These are phyloP conservation scores for Penicillium palitans DNA, from an alignment of 2,329 filamentous ascomycete genomes.

Conservation along the genomic window DNA sequence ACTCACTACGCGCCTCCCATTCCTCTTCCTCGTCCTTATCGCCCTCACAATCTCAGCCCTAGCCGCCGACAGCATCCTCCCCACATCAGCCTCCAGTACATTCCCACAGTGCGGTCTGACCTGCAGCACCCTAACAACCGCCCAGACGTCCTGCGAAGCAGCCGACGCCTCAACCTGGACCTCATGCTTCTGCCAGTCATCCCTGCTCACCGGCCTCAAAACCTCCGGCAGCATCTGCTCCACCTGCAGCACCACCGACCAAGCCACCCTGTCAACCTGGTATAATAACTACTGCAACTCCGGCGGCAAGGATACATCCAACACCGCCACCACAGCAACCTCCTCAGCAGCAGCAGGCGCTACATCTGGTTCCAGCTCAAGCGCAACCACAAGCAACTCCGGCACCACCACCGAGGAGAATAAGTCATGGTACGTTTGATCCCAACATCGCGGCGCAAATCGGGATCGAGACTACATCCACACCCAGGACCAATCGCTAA, in stretches of 20 bases:
- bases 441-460: neutral
- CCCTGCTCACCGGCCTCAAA: slow-evolving; percentile 60
- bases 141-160: slow-evolving; percentile 66
- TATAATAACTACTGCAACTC: slow-evolving; percentile 64
- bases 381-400: slow-evolving; percentile 2
- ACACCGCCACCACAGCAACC: slow-evolving; percentile 29
- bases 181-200: slow-evolving; percentile 72
- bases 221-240: slow-evolving; percentile 63
- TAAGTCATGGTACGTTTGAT: slow-evolving; percentile 30
- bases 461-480: neutral
- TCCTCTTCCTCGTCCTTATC: slow-evolving; percentile 10
- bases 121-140: slow-evolving; percentile 66
- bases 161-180: slow-evolving; percentile 57
- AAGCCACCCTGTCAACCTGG: slow-evolving; percentile 66
- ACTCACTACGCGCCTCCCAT: slow-evolving; percentile 4
- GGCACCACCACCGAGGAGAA: slow-evolving; percentile 10
- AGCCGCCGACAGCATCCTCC: slow-evolving; percentile 32
- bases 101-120: slow-evolving; percentile 63
- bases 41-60: slow-evolving; percentile 26
- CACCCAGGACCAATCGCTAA: neutral
- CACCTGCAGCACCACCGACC: slow-evolving; percentile 56
- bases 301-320: slow-evolving; percentile 43
- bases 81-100: slow-evolving; percentile 40
- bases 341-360: slow-evolving; percentile 27
- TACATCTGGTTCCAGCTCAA: slow-evolving; percentile 5